phyloP scores from a whole-genome alignment of 116 monocot genomes.

The Trichopus zeylanicus region DNA sequence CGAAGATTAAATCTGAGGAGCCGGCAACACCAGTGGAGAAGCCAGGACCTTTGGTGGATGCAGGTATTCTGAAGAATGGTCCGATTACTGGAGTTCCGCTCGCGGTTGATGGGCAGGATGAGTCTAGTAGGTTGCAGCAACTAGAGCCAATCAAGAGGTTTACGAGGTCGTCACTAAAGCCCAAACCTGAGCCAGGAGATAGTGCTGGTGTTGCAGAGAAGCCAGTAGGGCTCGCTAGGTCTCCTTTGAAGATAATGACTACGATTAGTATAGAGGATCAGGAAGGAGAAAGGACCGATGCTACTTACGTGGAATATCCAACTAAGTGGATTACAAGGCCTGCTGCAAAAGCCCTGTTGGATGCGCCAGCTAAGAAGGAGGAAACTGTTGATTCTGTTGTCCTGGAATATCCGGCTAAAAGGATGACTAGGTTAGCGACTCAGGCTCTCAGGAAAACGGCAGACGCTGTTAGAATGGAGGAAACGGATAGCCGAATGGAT shows the following conservation, averaged over 20 bases:
- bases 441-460: conserved; percentile 14
- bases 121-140: no score
- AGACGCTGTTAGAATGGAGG: conserved; percentile 12
- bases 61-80: no score
- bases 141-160: conserved; percentile 19
- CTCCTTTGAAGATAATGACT: neutral
- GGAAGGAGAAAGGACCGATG: neutral
- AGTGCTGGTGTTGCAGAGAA: no score
- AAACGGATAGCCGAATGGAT: conserved; percentile 1
- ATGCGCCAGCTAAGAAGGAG: conserved; percentile 13
- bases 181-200: neutral
- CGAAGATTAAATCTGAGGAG: neutral
- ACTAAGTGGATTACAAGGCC: conserved; percentile 40
- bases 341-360: conserved; percentile 14
- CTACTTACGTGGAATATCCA: conserved; percentile 4
- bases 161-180: conserved; percentile 15
- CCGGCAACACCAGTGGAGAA: neutral
- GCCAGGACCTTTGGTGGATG: neutral
- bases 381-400: neutral
- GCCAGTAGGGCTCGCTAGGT: no score
- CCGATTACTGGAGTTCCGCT: no score
- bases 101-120: no score
- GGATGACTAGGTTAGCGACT: conserved; percentile 36
- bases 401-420: conserved; percentile 15
- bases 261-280: neutral